Evolutionary conservation across 805 yeast genomes (phyloP), one percentile per base, ranked within the genome.

Genomic region (Candida quercuum): DNA sequence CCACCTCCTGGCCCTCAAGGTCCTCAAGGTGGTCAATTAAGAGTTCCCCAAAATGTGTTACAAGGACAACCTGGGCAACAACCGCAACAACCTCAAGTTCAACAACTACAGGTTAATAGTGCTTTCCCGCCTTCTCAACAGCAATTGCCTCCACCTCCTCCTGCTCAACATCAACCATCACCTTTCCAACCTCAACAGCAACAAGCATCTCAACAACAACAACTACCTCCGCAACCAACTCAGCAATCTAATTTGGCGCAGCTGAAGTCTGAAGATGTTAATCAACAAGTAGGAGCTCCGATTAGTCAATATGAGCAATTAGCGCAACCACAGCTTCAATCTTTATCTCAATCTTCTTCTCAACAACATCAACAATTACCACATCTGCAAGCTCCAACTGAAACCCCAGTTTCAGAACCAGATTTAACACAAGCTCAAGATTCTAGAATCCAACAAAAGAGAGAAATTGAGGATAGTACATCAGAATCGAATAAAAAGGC

Each of bases 1-100:
- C 78, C 77, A 35, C 83, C 84, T 10, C 84, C 84, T n/a, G 82
- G 87, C 50, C 67, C 72, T 47, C 75, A 78, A 58, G 46, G 43
- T 12, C 45, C 53, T 7, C 55, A 47, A 36, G 40, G 38, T 8
- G 34, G 38, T 26, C 81, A 81, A 60, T 75, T 80, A 45, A 64
- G 75, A 56, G 60, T 76, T 55, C 81, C 82, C 24, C 78, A 71
- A 41, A 77, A 78, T 5, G 76, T 80, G 71, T 74, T 79, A n/a
- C 78, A 81, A 25, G 23, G 16, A 30, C 43, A 41, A 14, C 37
- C 38, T 18, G 28, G 22, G 20, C 64, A 61, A 32, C 42, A 59
- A 32, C 66, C 63, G 35, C 67, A 63, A 34, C 68, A 61, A 55
- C 56, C 56, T 35, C 51, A 43, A 17, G 47, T 49, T 37, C 54